A percentile compares a stretch with the other conserved stretches of the same genome.
These are phyloP conservation scores for Hypomontagnella submonticulosa DNA, from an alignment of 495 filamentous ascomycete species.

Conservation along the genomic window DNA sequence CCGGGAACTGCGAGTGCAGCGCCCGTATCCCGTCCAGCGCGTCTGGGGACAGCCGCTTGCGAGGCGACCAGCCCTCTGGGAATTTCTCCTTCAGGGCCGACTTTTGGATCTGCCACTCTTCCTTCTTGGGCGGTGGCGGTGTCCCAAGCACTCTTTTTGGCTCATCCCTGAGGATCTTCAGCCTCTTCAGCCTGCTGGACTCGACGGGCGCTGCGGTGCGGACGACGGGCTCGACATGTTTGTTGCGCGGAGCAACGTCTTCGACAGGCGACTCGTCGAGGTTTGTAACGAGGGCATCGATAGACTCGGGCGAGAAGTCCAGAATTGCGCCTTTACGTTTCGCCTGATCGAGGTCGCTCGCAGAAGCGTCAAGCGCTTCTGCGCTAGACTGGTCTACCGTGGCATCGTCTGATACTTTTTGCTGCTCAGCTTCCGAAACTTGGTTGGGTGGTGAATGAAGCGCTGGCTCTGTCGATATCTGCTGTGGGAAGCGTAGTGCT, in stretches of 20 bases:
- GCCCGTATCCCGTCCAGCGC: slow-evolving; percentile 86
- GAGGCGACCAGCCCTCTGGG: slow-evolving; percentile 78
- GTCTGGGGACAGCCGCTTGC: slow-evolving; percentile 89
- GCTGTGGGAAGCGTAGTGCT: slow-evolving; percentile 21
- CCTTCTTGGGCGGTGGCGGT: slow-evolving; percentile 28
- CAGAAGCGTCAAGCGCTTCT: slow-evolving; percentile 7
- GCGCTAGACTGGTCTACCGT: slow-evolving; percentile 3
- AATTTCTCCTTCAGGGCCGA: slow-evolving; percentile 76
- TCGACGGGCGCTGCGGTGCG: slow-evolving; percentile 2
- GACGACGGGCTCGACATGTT: neutral
- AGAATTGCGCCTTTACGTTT: slow-evolving; percentile 44
- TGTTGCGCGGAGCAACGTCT: slow-evolving; percentile 1
- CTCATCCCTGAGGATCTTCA: slow-evolving; percentile 36
- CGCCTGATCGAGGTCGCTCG: slow-evolving; percentile 14
- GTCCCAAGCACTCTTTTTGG: neutral
- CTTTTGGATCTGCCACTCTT: slow-evolving; percentile 80
- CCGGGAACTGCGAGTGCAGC: slow-evolving; percentile 77
- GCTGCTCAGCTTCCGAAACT: slow-evolving; percentile 1
- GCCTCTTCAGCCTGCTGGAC: slow-evolving; percentile 36
- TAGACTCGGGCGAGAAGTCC: slow-evolving; percentile 47
- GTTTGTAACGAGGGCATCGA: slow-evolving; percentile 40
- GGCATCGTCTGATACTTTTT: neutral
- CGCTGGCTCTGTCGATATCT: neutral
- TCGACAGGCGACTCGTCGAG: slow-evolving; percentile 9
- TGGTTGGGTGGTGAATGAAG: neutral